These are phyloP conservation scores for Fusarium bactridioides DNA, from an alignment of 2,329 filamentous ascomycete genomes.

Conservation along the genomic window DNA sequence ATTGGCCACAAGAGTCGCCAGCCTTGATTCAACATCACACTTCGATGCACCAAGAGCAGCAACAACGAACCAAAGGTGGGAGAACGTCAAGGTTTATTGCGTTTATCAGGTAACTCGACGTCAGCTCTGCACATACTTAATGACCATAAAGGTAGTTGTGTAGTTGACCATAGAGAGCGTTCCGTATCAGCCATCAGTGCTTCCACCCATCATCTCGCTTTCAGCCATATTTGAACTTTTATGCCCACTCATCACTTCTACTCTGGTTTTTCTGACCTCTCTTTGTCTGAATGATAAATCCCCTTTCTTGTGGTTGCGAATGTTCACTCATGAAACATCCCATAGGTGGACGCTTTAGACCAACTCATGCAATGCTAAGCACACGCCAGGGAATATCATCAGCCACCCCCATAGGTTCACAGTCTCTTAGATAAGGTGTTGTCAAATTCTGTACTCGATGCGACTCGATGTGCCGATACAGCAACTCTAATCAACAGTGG, in stretches of 20 bases:
- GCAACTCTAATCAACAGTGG: slow-evolving; percentile 28
- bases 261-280: background rate
- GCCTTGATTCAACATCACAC: slow-evolving; percentile 27
- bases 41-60: slow-evolving; percentile 9
- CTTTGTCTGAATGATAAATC: background rate
- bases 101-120: background rate
- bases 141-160: background rate
- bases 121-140: background rate
- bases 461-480: slow-evolving; percentile 32
- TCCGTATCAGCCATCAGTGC: background rate
- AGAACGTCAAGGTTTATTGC: slow-evolving; percentile 21
- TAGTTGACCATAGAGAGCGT: background rate
- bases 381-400: background rate
- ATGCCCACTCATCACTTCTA: background rate
- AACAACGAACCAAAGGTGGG: background rate
- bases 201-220: background rate
- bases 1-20: slow-evolving; percentile 17
- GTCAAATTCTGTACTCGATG: slow-evolving; percentile 25
- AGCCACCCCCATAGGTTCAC: slow-evolving; percentile 3
- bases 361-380: slow-evolving; percentile 19
- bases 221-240: background rate
- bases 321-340: slow-evolving; percentile 24
- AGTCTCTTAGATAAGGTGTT: slow-evolving; percentile 36
- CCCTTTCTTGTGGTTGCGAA: slow-evolving; percentile 17
- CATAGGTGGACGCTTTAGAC: slow-evolving; percentile 21